phyloP scores from a whole-genome alignment of 345 rosid genomes.

The Sonneratia alba region DNA sequence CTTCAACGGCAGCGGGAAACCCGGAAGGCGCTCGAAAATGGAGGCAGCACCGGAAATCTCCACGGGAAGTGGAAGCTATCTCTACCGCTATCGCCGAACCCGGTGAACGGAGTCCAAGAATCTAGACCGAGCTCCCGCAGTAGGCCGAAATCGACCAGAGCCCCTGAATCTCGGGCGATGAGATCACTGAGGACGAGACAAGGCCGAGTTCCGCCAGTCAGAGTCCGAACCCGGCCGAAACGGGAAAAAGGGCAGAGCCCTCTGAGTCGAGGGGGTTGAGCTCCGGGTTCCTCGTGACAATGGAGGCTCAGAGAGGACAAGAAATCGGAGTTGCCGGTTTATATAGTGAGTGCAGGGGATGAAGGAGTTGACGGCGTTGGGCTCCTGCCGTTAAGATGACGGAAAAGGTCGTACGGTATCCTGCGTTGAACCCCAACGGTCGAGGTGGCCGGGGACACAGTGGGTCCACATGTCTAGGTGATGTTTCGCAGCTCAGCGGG shows the following conservation, averaged over 20 bases:
- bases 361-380: slow-evolving; percentile 29
- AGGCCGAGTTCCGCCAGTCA: not conserved
- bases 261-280: too few species aligned
- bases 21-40: not conserved
- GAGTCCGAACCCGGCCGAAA: not conserved
- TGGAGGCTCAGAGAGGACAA: slow-evolving; percentile 24
- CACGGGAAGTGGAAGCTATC: not conserved
- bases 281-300: slow-evolving; percentile 19
- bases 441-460: slow-evolving; percentile 34
- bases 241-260: slow-evolving; percentile 10
- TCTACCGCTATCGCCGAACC: not conserved
- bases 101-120: not conserved
- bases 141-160: not conserved
- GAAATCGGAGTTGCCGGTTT: slow-evolving; percentile 15
- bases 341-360: slow-evolving; percentile 16
- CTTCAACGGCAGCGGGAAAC: not conserved
- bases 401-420: slow-evolving; percentile 17
- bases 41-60: not conserved
- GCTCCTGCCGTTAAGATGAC: slow-evolving; percentile 35
- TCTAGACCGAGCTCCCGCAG: too few species aligned
- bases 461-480: slow-evolving; percentile 48
- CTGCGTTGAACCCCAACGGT: slow-evolving; percentile 16
- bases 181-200: not conserved
- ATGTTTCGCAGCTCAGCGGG: slow-evolving; percentile 10
- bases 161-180: not conserved